A percentile compares a stretch with the other conserved stretches of the same genome.
Evolutionary conservation across 345 rosid genomes (phyloP).

Genomic region (Adansonia digitata): DNA sequence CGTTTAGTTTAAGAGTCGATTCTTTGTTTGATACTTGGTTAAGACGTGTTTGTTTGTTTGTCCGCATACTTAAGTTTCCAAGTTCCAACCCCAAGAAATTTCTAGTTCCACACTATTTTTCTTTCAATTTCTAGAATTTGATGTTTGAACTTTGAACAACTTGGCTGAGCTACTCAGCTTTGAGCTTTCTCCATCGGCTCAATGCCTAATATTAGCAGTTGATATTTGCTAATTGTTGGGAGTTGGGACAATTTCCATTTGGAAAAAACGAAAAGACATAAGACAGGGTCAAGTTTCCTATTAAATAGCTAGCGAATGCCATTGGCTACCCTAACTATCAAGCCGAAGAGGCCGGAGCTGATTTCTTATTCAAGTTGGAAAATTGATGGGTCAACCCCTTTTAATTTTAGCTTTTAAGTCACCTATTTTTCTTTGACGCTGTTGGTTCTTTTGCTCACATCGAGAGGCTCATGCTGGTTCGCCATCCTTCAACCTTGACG

Average conservation of each 20-base stretch:
- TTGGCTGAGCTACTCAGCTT: neutral
- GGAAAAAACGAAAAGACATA: neutral
- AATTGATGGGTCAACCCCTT: neutral
- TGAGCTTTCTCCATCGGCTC: neutral
- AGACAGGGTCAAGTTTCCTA: neutral
- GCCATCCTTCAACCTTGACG: neutral
- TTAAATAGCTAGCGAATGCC: neutral
- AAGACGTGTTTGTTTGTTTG: neutral
- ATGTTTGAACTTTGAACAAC: neutral
- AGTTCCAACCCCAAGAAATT: neutral
- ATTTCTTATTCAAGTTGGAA: neutral
- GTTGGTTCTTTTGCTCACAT: neutral
- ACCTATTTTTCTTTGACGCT: neutral
- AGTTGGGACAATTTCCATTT: neutral
- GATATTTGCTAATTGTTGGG: neutral
- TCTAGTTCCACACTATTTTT: neutral
- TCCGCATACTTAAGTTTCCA: neutral
- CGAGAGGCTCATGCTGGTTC: neutral
- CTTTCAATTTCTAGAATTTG: neutral
- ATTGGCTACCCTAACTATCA: neutral
- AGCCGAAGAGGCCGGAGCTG: neutral
- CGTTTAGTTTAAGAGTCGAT: neutral
- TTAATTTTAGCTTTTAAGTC: neutral
- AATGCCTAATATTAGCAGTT: neutral
- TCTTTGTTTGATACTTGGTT: neutral